Conservation (phyloP, 139 green algal species). For the Closterium sp. region DNA sequence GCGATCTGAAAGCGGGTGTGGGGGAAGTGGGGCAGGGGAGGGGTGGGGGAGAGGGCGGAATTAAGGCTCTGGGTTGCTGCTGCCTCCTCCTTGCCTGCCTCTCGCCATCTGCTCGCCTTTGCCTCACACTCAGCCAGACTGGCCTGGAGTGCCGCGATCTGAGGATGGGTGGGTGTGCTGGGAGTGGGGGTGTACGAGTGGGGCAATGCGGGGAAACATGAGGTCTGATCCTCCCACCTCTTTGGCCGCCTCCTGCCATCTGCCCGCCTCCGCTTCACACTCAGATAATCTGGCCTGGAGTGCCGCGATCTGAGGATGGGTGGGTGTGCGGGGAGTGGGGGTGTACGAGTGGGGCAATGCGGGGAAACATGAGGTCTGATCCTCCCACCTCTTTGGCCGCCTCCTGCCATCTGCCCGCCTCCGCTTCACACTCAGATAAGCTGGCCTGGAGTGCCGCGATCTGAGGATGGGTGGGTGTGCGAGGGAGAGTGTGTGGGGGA, state of each 20-base stretch:
- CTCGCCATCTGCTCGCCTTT: not conserved
- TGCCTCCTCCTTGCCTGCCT: not conserved
- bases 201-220: too few relatives aligned
- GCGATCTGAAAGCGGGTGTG: not conserved
- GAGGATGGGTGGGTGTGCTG: too few relatives aligned
- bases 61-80: too few relatives aligned
- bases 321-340: not conserved
- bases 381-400: too few relatives aligned
- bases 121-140: not conserved
- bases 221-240: not conserved
- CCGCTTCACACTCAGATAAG: not conserved
- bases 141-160: not conserved
- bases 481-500: too few relatives aligned
- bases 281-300: not conserved
- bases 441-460: not conserved
- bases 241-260: not conserved
- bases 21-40: too few relatives aligned
- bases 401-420: too few relatives aligned
- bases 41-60: too few relatives aligned
- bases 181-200: too few relatives aligned
- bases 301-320: not conserved
- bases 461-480: not conserved
- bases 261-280: not conserved
- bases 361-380: too few relatives aligned
- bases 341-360: too few relatives aligned